Conservation (phyloP, 768 basidiomycete species). For the Chalciporus chontae region DNA sequence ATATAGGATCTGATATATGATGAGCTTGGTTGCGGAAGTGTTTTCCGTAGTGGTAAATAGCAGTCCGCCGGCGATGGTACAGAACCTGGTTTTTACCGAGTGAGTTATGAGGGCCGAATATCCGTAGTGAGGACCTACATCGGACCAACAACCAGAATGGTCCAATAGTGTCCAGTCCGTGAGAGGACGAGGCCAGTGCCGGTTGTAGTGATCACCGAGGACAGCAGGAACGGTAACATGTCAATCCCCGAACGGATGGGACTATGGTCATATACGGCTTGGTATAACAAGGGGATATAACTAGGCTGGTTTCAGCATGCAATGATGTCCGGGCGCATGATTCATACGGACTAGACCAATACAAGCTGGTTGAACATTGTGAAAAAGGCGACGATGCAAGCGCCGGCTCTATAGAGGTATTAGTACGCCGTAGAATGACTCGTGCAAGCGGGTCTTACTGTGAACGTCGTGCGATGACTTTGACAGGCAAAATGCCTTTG, state of each 20-base stretch:
- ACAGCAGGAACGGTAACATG: constrained; percentile 19
- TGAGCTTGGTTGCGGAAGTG: constrained; percentile 5
- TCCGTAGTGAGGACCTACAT: constrained; percentile 2
- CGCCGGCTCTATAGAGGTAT: constrained; percentile 4
- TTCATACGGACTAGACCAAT: constrained; percentile 4
- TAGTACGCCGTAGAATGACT: background rate
- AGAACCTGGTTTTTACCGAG: constrained; percentile 4
- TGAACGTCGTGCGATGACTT: constrained; percentile 5
- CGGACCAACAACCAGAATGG: constrained; percentile 11
- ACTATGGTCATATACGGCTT: constrained; percentile 18
- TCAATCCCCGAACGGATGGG: constrained; percentile 19
- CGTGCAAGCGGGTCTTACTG: constrained; percentile 1
- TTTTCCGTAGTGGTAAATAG: constrained; percentile 8
- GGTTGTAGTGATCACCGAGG: constrained; percentile 7
- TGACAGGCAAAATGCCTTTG: constrained; percentile 7
- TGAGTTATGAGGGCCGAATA: background rate
- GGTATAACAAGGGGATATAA: constrained; percentile 20
- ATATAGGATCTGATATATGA: constrained; percentile 12
- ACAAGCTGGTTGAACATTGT: constrained; percentile 13
- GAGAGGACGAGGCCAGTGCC: constrained; percentile 8
- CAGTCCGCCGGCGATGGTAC: constrained; percentile 11
- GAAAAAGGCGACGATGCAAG: constrained; percentile 9
- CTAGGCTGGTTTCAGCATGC: constrained; percentile 1
- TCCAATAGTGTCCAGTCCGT: constrained; percentile 13
- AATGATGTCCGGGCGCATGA: background rate